Conservation (phyloP, 1,284 basidiomycete species). For the Ceratobasidium sp. region DNA sequence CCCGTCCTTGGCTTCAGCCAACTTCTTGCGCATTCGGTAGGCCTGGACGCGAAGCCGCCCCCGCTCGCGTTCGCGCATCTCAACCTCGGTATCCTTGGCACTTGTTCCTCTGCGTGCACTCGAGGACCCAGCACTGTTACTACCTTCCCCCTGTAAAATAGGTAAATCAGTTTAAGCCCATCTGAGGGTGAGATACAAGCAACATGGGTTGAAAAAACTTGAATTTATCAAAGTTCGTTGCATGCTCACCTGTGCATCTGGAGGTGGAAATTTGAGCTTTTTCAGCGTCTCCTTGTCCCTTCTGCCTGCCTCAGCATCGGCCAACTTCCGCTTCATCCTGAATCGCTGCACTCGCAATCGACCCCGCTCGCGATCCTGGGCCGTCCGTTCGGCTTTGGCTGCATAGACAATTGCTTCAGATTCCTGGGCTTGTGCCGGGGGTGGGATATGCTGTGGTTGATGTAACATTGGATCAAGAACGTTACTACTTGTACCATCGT, state of each 20-base stretch:
- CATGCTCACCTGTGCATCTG: slow-evolving; percentile 13
- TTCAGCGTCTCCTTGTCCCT: slow-evolving; percentile 42
- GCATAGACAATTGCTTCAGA: slow-evolving; percentile 41
- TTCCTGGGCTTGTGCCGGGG: slow-evolving; percentile 11
- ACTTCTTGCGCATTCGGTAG: slow-evolving; percentile 43
- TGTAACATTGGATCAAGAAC: slow-evolving; percentile 42
- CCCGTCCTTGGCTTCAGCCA: slow-evolving; percentile 41
- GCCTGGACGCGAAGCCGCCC: slow-evolving; percentile 40
- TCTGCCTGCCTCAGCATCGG: slow-evolving; percentile 39
- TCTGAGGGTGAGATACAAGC: not conserved
- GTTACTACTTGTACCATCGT: slow-evolving; percentile 40
- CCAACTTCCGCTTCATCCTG: slow-evolving; percentile 39
- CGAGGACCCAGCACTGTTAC: slow-evolving; percentile 22
- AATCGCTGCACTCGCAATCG: slow-evolving; percentile 41
- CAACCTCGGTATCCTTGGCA: slow-evolving; percentile 36
- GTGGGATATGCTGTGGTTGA: slow-evolving; percentile 12
- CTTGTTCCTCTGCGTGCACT: slow-evolving; percentile 7
- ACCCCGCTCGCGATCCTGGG: slow-evolving; percentile 42
- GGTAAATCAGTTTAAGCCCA: not conserved
- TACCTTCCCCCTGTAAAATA: slow-evolving; percentile 3
- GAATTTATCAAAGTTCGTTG: not conserved
- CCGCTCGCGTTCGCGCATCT: slow-evolving; percentile 40
- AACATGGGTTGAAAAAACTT: not conserved
- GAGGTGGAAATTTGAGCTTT: slow-evolving; percentile 35
- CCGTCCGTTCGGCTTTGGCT: slow-evolving; percentile 42